A percentile compares a stretch with the other conserved stretches of the same genome.
Evolutionary conservation across 1,284 basidiomycete species (phyloP).

Genomic region (Somion occarium): DNA sequence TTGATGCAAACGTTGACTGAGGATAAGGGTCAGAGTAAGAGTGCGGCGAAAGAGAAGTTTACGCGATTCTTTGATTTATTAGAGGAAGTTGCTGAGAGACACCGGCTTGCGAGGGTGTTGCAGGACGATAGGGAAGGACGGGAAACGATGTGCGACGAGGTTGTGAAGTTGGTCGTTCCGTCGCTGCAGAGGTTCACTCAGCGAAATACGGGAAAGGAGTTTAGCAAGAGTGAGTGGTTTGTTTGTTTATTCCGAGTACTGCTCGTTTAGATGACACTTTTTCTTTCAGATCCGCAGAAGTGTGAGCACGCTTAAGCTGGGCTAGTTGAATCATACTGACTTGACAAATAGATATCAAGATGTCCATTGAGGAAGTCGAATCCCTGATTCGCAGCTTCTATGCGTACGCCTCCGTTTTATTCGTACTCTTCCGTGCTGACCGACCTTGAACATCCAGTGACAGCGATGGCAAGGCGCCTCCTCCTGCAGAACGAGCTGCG

Average conservation of each 20-base stretch:
- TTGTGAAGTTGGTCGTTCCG: slow-evolving; percentile 70
- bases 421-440: not conserved
- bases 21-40: slow-evolving; percentile 53
- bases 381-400: slow-evolving; percentile 62
- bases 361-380: slow-evolving; percentile 71
- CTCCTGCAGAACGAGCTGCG: slow-evolving; percentile 21
- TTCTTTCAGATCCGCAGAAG: slow-evolving; percentile 65
- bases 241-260: not conserved
- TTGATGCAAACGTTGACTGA: slow-evolving; percentile 69
- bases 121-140: slow-evolving; percentile 62
- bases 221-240: slow-evolving; percentile 67
- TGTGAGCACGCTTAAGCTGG: slow-evolving; percentile 41
- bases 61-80: slow-evolving; percentile 73
- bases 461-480: slow-evolving; percentile 12
- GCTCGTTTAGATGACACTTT: slow-evolving; percentile 22
- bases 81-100: slow-evolving; percentile 72
- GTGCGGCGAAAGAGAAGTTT: slow-evolving; percentile 74
- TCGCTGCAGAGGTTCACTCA: slow-evolving; percentile 67
- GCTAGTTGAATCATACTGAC: not conserved
- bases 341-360: slow-evolving; percentile 64
- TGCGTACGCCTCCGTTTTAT: slow-evolving; percentile 16
- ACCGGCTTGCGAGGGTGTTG: slow-evolving; percentile 60
- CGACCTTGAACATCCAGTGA: slow-evolving; percentile 14
- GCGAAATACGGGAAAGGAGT: slow-evolving; percentile 72
- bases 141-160: slow-evolving; percentile 61